These are phyloP conservation scores for Patellaria atrata DNA, from an alignment of 495 filamentous ascomycete genomes.

Conservation along the genomic window DNA sequence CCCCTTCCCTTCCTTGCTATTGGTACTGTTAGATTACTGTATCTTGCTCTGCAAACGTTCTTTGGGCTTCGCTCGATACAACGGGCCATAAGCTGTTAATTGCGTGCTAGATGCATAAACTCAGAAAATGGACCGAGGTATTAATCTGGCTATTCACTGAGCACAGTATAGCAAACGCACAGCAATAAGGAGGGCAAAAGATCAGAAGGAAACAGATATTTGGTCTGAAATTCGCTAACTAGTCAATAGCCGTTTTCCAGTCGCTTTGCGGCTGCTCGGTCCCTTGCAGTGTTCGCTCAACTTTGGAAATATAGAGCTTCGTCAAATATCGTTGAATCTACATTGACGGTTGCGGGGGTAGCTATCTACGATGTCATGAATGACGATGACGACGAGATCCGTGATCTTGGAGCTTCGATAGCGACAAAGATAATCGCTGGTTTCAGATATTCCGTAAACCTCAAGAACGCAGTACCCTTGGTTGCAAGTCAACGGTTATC, in stretches of 20 bases:
- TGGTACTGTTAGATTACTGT: too few relatives aligned
- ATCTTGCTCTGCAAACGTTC: too few relatives aligned
- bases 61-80: too few relatives aligned
- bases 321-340: constrained; percentile 6
- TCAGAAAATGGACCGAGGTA: too few relatives aligned
- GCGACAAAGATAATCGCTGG: constrained; percentile 27
- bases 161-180: too few relatives aligned
- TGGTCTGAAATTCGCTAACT: too few relatives aligned
- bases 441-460: background rate
- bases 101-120: too few relatives aligned
- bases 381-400: constrained; percentile 85
- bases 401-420: constrained; percentile 44
- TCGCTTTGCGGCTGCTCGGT: constrained; percentile 14
- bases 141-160: too few relatives aligned
- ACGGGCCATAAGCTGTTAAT: too few relatives aligned
- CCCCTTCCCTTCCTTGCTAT: background rate
- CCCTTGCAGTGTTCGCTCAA: constrained; percentile 4
- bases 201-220: too few relatives aligned
- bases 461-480: constrained; percentile 27
- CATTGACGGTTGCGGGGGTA: too few relatives aligned
- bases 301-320: constrained; percentile 5
- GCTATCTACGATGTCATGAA: constrained; percentile 50
- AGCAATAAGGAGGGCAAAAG: too few relatives aligned
- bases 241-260: constrained; percentile 14
- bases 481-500: constrained; percentile 35